Conservation (phyloP, 192 early-diverging fungal species). For the Linnemannia hyalina region DNA sequence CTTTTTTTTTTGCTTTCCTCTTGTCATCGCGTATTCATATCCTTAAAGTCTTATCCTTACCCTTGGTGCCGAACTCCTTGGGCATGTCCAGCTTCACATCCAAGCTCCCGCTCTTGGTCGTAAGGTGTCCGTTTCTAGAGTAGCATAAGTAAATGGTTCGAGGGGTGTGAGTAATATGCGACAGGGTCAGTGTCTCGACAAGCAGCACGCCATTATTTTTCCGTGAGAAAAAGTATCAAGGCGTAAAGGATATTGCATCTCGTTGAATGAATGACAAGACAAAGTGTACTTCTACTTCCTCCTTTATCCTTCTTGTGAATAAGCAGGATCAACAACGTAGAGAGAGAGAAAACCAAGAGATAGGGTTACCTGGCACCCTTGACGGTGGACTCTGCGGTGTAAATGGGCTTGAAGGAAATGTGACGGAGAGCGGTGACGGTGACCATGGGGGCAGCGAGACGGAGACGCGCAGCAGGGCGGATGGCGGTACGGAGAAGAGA, state of each 20-base stretch:
- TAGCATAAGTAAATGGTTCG: background rate
- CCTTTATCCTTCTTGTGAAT: background rate
- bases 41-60: conserved; percentile 6
- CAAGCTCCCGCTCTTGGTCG: conserved; percentile 64
- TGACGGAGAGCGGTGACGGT: conserved; percentile 35
- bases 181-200: background rate
- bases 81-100: conserved; percentile 65
- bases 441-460: conserved; percentile 16
- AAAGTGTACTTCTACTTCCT: background rate
- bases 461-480: conserved; percentile 48
- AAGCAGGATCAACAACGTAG: background rate
- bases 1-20: background rate
- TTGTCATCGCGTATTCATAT: background rate
- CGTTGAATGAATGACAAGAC: background rate
- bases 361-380: conserved; percentile 59
- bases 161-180: conserved; percentile 12
- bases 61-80: conserved; percentile 63
- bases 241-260: too few species aligned
- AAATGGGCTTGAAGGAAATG: conserved; percentile 65
- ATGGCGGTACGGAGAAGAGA: conserved; percentile 47
- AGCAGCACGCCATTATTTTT: background rate
- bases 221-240: conserved; percentile 39
- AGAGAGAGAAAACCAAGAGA: background rate
- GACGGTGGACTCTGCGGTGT: conserved; percentile 67
- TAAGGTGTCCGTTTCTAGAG: conserved; percentile 65